Conservation (phyloP, 345 rosid genomes). For the Xanthoceras sorbifolium region DNA sequence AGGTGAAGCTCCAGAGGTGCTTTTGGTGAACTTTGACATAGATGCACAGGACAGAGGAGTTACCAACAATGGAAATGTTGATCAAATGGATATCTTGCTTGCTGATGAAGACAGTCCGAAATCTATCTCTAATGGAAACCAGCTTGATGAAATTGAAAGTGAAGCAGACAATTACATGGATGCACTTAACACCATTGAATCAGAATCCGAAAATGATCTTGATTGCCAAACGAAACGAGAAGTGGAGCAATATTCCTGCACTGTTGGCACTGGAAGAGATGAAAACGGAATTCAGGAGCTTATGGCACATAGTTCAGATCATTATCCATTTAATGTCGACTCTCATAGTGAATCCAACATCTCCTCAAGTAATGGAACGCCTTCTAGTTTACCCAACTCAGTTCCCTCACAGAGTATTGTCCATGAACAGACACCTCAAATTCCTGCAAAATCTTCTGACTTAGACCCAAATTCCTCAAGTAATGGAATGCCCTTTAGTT, state of each 20-base stretch:
- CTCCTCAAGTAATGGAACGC: conserved; percentile 27
- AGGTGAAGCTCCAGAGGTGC: conserved; percentile 38
- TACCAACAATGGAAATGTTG: conserved; percentile 26
- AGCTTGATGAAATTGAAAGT: conserved; percentile 63
- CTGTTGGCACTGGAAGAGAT: conserved; percentile 22
- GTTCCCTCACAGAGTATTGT: conserved; percentile 34
- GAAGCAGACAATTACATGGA: conserved; percentile 77
- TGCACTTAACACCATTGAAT: conserved; percentile 82
- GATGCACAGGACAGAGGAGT: conserved; percentile 28
- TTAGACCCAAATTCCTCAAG: conserved; percentile 25
- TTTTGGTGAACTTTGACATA: conserved; percentile 32
- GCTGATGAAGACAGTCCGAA: conserved; percentile 33
- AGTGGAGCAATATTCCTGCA: conserved; percentile 33
- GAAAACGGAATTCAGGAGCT: conserved; percentile 26
- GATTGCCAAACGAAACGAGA: conserved; percentile 55
- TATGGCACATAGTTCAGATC: conserved; percentile 18
- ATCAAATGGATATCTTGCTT: conserved; percentile 28
- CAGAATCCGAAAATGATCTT: conserved; percentile 65
- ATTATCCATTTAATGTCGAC: conserved; percentile 29
- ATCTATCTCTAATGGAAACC: conserved; percentile 34
- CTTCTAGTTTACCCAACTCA: conserved; percentile 27
- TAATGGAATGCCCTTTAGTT: conserved; percentile 26
- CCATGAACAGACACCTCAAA: conserved; percentile 33
- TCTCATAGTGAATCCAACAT: conserved; percentile 29
- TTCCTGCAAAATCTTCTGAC: conserved; percentile 37